Percentiles rank a stretch among this genome's conserved stretches.
Conservation (phyloP, 106 monocot genomes). For the Platanthera zijinensis region DNA sequence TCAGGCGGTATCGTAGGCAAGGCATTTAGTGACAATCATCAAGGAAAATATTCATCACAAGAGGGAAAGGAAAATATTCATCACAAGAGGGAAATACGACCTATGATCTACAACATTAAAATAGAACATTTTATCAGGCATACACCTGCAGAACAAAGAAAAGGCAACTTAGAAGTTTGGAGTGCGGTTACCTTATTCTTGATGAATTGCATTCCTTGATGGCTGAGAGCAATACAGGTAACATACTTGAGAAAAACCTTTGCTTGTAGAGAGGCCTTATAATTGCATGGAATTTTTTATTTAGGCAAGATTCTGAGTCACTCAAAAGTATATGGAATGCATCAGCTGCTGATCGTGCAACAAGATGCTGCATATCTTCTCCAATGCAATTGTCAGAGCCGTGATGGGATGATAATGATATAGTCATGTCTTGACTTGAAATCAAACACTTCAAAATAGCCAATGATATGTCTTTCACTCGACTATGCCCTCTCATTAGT, state of each 20-base stretch:
- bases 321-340: conserved; percentile 68
- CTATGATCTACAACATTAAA: neutral
- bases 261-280: conserved; percentile 83
- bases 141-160: neutral
- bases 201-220: conserved; percentile 51
- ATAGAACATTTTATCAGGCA: neutral
- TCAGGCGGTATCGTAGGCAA: neutral
- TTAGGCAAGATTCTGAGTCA: conserved; percentile 83
- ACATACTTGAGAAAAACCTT: conserved; percentile 62
- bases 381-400: conserved; percentile 9
- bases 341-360: conserved; percentile 68
- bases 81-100: neutral
- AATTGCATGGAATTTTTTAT: conserved; percentile 68
- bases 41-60: neutral
- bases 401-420: conserved; percentile 7
- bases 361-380: conserved; percentile 16
- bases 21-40: neutral
- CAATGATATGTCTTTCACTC: conserved; percentile 58
- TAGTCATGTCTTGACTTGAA: conserved; percentile 11
- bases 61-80: neutral
- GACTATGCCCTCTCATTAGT: conserved; percentile 92
- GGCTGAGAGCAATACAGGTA: conserved; percentile 52
- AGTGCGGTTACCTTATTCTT: conserved; percentile 35
- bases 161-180: neutral
- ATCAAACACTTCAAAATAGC: conserved; percentile 57